Base-by-base conservation (phyloP, 73 alveolate genomes). In the Paramecium sexaurelia region DNA sequence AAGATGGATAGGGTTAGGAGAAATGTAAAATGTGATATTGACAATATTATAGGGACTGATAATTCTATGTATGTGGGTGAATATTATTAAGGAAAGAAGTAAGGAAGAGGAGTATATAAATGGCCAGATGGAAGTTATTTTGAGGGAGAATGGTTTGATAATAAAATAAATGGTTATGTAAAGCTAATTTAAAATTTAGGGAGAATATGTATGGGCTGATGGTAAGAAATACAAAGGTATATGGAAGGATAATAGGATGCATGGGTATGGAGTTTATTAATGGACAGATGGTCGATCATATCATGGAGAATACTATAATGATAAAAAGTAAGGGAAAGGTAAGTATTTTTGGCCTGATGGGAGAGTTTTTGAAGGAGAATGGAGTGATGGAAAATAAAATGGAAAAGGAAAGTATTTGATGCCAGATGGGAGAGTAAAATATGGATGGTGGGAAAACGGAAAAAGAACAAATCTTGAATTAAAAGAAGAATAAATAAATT, bases 261-360 rank as follows among this genome's bases (percentile, higher is more conserved):
- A 56, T 51, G 98, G 98, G 1, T 20, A 93, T 29, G 92, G 92
- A 0, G 84, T 73, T 29, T 92, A 73, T 86, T 57, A 86, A 27
- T 92, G 95, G 95, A 40, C 92, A 15, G 95, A 92, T 55, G 95
- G 95, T 5, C 26, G 90, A 47, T 82, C 47, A 11, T 92, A 92
- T 85, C 43, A 55, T 27, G 95, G 95, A 3, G 56, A 92, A 85
- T 92, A 73, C 40, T 41, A 51, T 10, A 85, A 92, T 85, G 95
- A 92, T 56, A 92, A 92, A 85, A 92, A 92, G 69, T 85, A 92
- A 1, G 95, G 95, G 3, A 55, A 87, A 67, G 98, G 98, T 27
- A 87, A 39, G 40, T 97, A 95, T 68, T 89, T 73, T 73, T 95
- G 98, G 97, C 92, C 94, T 36, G 98, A 95, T 92, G 97, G 97